Base-by-base conservation (phyloP, 2,329 filamentous ascomycete species). In the Rhexocercosporidium sp. region DNA sequence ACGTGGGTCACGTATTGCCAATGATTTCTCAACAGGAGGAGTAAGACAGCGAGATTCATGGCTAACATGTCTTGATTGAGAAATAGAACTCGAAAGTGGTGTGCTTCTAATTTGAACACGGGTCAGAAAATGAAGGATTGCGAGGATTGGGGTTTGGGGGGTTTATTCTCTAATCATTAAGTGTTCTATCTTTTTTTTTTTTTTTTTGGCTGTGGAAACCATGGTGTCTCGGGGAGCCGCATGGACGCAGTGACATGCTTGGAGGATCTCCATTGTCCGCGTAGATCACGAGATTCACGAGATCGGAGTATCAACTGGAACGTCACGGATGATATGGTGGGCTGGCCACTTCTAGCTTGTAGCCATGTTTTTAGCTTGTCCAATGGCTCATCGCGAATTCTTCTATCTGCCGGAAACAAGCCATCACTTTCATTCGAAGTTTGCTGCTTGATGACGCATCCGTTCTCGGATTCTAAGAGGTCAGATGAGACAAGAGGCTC, bases 1-100 rank as follows among this genome's bases (percentile, higher is more conserved):
- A 77, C 75, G 75, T 76, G 75, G 75, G 72, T 74, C 73, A 70
- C 71, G 71, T 75, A 74, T 74, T 74, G 71, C 75, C 75, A 77
- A 77, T 76, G 73, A 64, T 66, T 72, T 70, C 34, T 16, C 37
- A 64, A 49, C 56, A 61, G 14, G 57, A 66, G 63, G 65, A 72
- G 70, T 67, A 69, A 72, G 68, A 75, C 67, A 72, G 64, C 67
- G 56, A 70, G 69, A 73, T 68, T 70, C 69, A 68, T 70, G 68
- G 66, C 59, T 53, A 54, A 62, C 53, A 57, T 67, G 49, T 64
- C 64, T 66, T 66, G 64, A 62, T 46, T n/a, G 51, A 65, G 66
- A 44, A 60, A 47, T 25, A 41, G 20, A 59, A 47, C 20, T 37
- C 20, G 47, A 66, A 62, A 60, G 57, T 62, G 64, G 56, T 57